Conservation (phyloP, 2,329 filamentous ascomycete genomes). For the Colletotrichum tamarilloi region DNA sequence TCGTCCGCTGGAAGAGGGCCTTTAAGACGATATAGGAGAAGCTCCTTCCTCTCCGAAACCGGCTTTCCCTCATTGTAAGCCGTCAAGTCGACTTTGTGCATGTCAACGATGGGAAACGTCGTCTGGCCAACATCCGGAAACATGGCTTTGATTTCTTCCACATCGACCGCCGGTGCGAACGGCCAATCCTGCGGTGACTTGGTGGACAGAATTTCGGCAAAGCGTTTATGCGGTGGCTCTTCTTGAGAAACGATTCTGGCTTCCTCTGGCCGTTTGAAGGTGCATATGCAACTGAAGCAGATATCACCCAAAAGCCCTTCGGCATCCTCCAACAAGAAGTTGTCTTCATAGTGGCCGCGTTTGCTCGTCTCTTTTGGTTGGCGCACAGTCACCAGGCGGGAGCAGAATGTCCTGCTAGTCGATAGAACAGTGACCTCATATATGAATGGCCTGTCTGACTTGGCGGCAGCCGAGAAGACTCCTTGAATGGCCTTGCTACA, state of each 20-base stretch:
- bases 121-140: slow-evolving; percentile 53
- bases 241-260: slow-evolving; percentile 53
- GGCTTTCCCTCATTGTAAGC: slow-evolving; percentile 55
- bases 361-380: slow-evolving; percentile 37
- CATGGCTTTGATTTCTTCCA: slow-evolving; percentile 50
- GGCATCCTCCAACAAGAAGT: slow-evolving; percentile 47
- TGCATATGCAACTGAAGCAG: slow-evolving; percentile 63
- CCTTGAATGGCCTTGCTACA: slow-evolving; percentile 62
- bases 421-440: slow-evolving; percentile 59
- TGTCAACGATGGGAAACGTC: slow-evolving; percentile 61
- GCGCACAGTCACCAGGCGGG: slow-evolving; percentile 59
- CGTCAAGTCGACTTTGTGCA: slow-evolving; percentile 66
- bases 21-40: slow-evolving; percentile 61
- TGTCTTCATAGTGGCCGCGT: slow-evolving; percentile 2
- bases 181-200: slow-evolving; percentile 55
- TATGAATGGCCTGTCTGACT: slow-evolving; percentile 62
- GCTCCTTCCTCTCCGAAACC: slow-evolving; percentile 58
- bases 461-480: slow-evolving; percentile 62
- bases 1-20: slow-evolving; percentile 53
- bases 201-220: slow-evolving; percentile 51
- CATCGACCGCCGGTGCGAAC: slow-evolving; percentile 57
- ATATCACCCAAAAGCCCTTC: slow-evolving; percentile 51
- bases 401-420: slow-evolving; percentile 60
- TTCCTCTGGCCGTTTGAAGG: slow-evolving; percentile 58
- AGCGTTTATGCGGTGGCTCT: slow-evolving; percentile 54